A percentile compares a stretch with the other conserved stretches of the same genome.
These are phyloP conservation scores for Colletotrichum magnum DNA, from an alignment of 2,329 filamentous ascomycete genomes.

Conservation along the genomic window DNA sequence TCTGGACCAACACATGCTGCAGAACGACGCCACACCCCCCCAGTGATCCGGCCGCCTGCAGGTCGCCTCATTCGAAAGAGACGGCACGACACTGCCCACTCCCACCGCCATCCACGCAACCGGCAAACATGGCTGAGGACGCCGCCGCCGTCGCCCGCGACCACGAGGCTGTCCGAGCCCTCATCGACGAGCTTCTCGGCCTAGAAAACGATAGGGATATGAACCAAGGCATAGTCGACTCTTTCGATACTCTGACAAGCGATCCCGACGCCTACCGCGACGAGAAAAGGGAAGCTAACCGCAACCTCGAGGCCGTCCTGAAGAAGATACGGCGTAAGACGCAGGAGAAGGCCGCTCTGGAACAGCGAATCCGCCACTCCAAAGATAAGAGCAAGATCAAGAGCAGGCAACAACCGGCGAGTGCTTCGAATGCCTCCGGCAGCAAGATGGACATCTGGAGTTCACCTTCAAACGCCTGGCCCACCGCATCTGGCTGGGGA, in stretches of 20 bases:
- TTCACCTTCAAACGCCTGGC: too few species aligned
- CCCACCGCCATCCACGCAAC: constrained; percentile 6
- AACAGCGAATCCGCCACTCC: constrained; percentile 16
- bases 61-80: constrained; percentile 34
- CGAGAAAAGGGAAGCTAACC: constrained; percentile 7
- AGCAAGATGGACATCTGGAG: constrained; percentile 9
- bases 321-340: constrained; percentile 26
- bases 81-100: constrained; percentile 2
- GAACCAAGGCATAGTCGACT: constrained; percentile 20
- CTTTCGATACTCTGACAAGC: constrained; percentile 17
- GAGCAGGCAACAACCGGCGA: neutral
- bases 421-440: neutral
- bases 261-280: constrained; percentile 3
- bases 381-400: constrained; percentile 17
- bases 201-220: constrained; percentile 29
- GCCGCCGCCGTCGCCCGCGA: constrained; percentile 5
- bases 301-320: neutral
- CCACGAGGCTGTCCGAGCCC: constrained; percentile 23
- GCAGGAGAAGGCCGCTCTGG: constrained; percentile 22
- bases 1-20: constrained; percentile 34
- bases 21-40: constrained; percentile 27
- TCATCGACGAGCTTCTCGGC: constrained; percentile 29
- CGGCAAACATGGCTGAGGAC: constrained; percentile 26
- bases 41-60: constrained; percentile 24
- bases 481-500: constrained; percentile 20